phyloP scores from a whole-genome alignment of 2,329 filamentous ascomycete species.

The Epichloe coenophiala region DNA sequence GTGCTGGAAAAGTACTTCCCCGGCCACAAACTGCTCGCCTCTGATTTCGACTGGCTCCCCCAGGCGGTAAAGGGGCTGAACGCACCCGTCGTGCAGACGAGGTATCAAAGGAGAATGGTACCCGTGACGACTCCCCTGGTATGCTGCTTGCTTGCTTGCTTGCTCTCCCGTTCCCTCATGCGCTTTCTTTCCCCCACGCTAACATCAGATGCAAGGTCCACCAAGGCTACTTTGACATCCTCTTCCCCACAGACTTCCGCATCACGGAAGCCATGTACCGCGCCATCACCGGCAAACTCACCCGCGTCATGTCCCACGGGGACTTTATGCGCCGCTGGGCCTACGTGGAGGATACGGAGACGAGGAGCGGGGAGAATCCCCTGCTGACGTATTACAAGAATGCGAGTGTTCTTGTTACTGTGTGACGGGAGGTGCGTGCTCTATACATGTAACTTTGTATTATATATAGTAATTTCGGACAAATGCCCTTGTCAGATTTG shows the following conservation, averaged over 20 bases:
- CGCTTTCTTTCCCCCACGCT: too few relatives aligned
- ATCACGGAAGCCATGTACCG: slow-evolving; percentile 87
- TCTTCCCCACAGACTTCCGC: slow-evolving; percentile 92
- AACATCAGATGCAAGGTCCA: slow-evolving; percentile 54
- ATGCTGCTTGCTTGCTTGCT: slow-evolving; percentile 7
- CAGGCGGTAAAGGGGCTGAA: slow-evolving; percentile 76
- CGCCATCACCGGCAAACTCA: slow-evolving; percentile 83
- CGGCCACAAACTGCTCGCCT: slow-evolving; percentile 73
- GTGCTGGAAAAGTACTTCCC: slow-evolving; percentile 82
- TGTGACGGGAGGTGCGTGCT: slow-evolving; percentile 31
- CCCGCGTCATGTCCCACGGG: slow-evolving; percentile 71
- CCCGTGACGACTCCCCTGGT: slow-evolving; percentile 84
- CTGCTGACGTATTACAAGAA: slow-evolving; percentile 90
- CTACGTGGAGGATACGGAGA: slow-evolving; percentile 78
- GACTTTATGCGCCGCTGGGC: slow-evolving; percentile 88
- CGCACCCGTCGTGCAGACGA: slow-evolving; percentile 89
- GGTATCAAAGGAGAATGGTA: slow-evolving; percentile 76
- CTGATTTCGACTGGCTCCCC: slow-evolving; percentile 79
- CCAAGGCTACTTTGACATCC: slow-evolving; percentile 97
- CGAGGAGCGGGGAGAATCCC: slow-evolving; percentile 83
- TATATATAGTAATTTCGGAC: not conserved
- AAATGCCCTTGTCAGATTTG: too few relatives aligned
- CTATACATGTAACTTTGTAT: not conserved
- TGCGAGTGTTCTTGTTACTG: slow-evolving; percentile 79
- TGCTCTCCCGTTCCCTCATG: too few relatives aligned